phyloP scores from a whole-genome alignment of 371 early-diverging fungal species.

The Funneliformis caledonium region DNA sequence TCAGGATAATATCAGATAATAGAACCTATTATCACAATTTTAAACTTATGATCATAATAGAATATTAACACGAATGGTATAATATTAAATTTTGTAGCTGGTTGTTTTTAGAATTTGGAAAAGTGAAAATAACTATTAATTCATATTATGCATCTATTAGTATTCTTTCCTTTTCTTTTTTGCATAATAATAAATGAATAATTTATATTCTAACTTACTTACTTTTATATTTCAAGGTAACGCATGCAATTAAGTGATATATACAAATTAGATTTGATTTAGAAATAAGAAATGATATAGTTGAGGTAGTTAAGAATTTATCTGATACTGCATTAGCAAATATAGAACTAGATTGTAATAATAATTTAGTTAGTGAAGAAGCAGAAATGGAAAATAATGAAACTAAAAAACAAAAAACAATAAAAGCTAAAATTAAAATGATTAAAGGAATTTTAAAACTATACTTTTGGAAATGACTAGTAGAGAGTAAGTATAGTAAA shows the following conservation, averaged over 20 bases:
- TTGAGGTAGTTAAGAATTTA: neutral
- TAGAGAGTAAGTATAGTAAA: neutral
- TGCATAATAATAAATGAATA: neutral
- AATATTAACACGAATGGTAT: neutral
- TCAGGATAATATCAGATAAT: neutral
- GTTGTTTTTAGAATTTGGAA: neutral
- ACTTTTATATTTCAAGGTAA: neutral
- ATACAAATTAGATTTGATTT: neutral
- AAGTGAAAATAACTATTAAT: neutral
- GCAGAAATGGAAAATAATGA: too few species aligned
- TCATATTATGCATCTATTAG: neutral
- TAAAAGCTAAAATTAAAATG: neutral
- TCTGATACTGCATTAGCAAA: neutral
- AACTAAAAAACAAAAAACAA: neutral
- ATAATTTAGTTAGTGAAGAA: neutral
- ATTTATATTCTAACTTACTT: neutral
- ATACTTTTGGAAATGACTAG: neutral
- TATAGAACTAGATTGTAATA: neutral
- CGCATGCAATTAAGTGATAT: conserved; percentile 1
- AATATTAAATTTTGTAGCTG: neutral
- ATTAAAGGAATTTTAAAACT: conserved; percentile 1
- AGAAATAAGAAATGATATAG: neutral
- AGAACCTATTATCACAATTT: neutral
- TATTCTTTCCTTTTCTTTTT: too few species aligned
- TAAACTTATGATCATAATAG: neutral